Evolutionary conservation across 2,329 filamentous ascomycete species (phyloP).

Genomic region (Xylariaceae sp.): DNA sequence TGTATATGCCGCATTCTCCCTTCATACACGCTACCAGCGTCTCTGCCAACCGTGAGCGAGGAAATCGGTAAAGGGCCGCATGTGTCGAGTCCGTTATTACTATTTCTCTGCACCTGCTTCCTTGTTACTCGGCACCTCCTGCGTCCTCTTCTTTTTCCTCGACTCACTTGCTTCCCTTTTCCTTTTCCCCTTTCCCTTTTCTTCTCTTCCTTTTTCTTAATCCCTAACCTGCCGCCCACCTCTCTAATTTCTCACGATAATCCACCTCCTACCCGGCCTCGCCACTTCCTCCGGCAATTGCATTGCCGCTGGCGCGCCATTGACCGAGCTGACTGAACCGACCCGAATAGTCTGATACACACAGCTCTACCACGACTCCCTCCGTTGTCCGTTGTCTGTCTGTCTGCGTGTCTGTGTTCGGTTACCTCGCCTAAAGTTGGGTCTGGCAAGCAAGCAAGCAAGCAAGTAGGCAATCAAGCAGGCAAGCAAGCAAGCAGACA

Average conservation of each 20-base stretch:
- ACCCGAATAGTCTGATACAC: not conserved
- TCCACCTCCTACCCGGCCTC: not conserved
- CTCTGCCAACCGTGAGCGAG: constrained; percentile 8
- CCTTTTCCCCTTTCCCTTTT: not conserved
- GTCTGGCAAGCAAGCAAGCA: constrained; percentile 9
- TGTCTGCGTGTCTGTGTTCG: constrained; percentile 3
- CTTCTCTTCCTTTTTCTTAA: not conserved
- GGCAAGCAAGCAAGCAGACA: not conserved
- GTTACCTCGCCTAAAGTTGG: constrained; percentile 8
- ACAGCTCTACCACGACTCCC: not conserved
- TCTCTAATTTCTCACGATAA: not conserved
- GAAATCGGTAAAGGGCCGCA: constrained; percentile 12
- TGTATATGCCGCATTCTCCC: constrained; percentile 9
- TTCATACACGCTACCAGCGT: constrained; percentile 7
- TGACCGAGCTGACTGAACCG: not conserved
- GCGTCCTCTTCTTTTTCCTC: constrained; percentile 1
- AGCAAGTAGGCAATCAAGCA: not conserved
- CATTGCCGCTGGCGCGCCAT: constrained; percentile 1
- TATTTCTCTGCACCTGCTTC: constrained; percentile 15
- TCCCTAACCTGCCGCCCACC: not conserved
- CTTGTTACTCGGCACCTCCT: constrained; percentile 14
- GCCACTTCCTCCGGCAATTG: not conserved
- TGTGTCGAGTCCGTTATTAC: constrained; percentile 14
- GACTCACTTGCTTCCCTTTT: not conserved
- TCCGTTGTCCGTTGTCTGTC: not conserved